Evolutionary conservation across 2,329 filamentous ascomycete genomes (phyloP), one percentile per base, ranked within the genome.

Genomic region (Dactylonectria macrodidyma): DNA sequence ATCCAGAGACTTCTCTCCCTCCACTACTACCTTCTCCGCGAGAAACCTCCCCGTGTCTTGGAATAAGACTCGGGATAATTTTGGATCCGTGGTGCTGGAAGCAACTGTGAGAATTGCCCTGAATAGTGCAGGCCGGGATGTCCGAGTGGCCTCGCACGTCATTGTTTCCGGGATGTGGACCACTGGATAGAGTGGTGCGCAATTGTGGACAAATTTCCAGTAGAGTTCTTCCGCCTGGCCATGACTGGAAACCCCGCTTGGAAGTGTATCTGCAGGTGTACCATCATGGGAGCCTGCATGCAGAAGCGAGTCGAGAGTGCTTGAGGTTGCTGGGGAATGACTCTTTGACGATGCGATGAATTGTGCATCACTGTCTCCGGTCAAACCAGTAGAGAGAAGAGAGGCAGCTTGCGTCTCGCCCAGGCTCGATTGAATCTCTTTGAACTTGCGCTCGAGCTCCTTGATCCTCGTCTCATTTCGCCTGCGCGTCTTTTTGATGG

Each of bases 1-100:
- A 26, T 71, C 68, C 1, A 73, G 59, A 2, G 71, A 72, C 34
- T 66, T 72, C 34, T 59, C 58, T 2, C 71, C 71, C 1, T 61
- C 34, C 2, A 72, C 61, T 19, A 69, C 56, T 2, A 63, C 71
- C 11, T 71, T 61, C 54, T 71, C 58, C 11, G 67, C 59, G 0
- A 73, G 12, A 30, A 67, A 67, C 38, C 61, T 59, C 6, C 66
- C 68, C 1, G 70, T 62, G 41, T 69, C 59, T n/a, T 56, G 56
- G 22, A 72, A 73, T 1, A 73, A 16, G 0, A 44, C 8, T 9
- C 63, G 48, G 52, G 61, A 71, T 1, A 71, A 41, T 7, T 38
- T 57, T 2, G 71, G 70, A 2, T 59, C 56, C 8, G 61, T 46
- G n/a, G 41, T 61, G 24, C 60, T 64, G 5, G 59, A 60, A 3